Base-by-base conservation (phyloP, 2,329 filamentous ascomycete species). In the Verticillium isaacii region DNA sequence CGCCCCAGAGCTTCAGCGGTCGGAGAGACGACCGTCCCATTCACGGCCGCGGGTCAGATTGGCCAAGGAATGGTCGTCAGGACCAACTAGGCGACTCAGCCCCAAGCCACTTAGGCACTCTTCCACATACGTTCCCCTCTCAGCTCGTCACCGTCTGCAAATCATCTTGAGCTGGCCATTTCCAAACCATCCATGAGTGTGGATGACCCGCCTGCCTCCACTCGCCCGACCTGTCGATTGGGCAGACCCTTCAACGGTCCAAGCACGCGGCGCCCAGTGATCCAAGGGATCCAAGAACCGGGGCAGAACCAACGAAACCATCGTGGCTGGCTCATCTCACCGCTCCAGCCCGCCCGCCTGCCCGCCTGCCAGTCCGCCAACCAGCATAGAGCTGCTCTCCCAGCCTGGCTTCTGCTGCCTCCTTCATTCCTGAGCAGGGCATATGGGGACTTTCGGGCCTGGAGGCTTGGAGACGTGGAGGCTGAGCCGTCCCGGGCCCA, bases 31-130 rank as follows among this genome's bases (percentile, higher is more conserved):
- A 14, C n/a, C 8, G 23, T 23, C n/a, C 45, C 45, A 50, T 50
- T 50, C 45, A 50, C 45, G 45, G 45, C 19, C 6, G 45, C n/a
- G 45, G 17, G 17, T 50, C 37, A n/a, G 45, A n/a, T 8, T 23
- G 5, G 45, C 23, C 45, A 19, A 50, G 45, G 29, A 50, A 25
- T 50, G 45, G 6, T 50, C 45, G 25, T 12, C 37, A 41, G 9
- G 8, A n/a, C n/a, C 37, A 23, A 32, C 57, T 41, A 50, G 50
- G 37, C 57, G 57, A 41, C 57, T 58, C 57, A 58, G 57, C 57
- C 39, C 37, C 57, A 58, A 58, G 57, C 57, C 57, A 58, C 57
- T 29, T 45, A 50, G 25, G 45, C 45, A n/a, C 19, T 23, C 45
- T 50, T 12, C 45, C 19, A 50, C n/a, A 23, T 50, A 50, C 45